Evolutionary conservation across 352 stramenopile genomes (phyloP), one percentile per base, ranked within the genome.

Genomic region (Halophytophthora polymorphica): DNA sequence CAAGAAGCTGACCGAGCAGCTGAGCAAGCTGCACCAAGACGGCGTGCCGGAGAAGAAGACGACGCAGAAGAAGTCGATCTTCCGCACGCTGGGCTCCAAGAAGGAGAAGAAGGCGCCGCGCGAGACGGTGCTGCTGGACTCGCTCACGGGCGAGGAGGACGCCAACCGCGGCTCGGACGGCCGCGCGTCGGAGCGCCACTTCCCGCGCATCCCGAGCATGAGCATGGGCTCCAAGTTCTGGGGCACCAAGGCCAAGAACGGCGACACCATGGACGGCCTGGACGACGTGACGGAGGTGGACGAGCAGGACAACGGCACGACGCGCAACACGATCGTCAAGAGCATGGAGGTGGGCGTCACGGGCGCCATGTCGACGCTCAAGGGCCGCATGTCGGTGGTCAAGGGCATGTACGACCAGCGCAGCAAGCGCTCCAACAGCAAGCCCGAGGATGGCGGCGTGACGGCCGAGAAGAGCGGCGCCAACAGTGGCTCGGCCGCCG

Each of bases 21-120:
- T 88, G 38, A 80, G 73, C 31, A 77, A 74, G 39, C 66, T 79
- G n/a, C 60, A 69, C 3, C 53, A 56, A 6, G 71, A 83, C 21
- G 63, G 63, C 42, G 46, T 66, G 18, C 55, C 62, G 10, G 62
- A 69, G 40, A 83, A 74, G 61, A 83, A 86, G 65, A 36, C 69
- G 6, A 82, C 66, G 21, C 58, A 70, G 54, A 88, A 88, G 63
- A 80, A 80, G 22, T 86, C 71, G 40, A 74, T 93, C 57, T 93
- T 93, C 77, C 81, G 83, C 48, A 90, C 79, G 45, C 57, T 91
- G n/a, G 83, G 78, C 10, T 83, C 82, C 5, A 93, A 93, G 74
- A 92, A 91, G 60, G 81, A 89, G 40, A 74, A 69, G 50, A 83
- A 83, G 56, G 55, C 61, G 14, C 56, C 61, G 1, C 67, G 70